A percentile compares a stretch with the other conserved stretches of the same genome.
Conservation (phyloP, 2,329 filamentous ascomycete genomes). For the Stagonosporopsis rhizophila region DNA sequence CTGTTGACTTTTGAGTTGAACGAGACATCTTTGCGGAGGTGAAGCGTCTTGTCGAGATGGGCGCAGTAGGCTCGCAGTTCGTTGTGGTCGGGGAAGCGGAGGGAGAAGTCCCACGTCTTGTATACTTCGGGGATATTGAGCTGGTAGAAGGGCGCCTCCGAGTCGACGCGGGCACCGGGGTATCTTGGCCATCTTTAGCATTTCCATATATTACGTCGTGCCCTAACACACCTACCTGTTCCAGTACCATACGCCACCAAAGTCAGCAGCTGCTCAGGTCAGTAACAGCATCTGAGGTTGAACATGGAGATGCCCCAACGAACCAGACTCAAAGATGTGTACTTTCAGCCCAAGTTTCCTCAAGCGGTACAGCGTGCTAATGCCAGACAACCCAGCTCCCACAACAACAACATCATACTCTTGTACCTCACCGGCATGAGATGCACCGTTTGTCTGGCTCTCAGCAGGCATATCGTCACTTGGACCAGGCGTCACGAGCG, state of each 20-base stretch:
- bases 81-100: constrained; percentile 32
- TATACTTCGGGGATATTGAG: constrained; percentile 39
- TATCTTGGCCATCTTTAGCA: not conserved
- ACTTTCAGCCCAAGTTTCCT: constrained; percentile 27
- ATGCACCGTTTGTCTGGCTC: not conserved
- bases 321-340: constrained; percentile 33
- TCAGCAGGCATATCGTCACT: not conserved
- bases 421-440: not conserved
- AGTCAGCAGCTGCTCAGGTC: constrained; percentile 5
- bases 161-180: constrained; percentile 32
- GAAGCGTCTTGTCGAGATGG: constrained; percentile 31
- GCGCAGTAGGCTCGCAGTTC: constrained; percentile 38
- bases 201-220: not conserved
- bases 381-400: constrained; percentile 39
- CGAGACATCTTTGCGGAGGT: constrained; percentile 31
- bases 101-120: constrained; percentile 32
- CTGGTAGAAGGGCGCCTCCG: constrained; percentile 41
- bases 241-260: constrained; percentile 42
- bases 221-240: not conserved
- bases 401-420: constrained; percentile 35
- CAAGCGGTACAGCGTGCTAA: constrained; percentile 29
- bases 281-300: not conserved
- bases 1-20: constrained; percentile 55
- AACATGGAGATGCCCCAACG: not conserved
- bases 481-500: not conserved